Evolutionary conservation across 768 basidiomycete species (phyloP).

Genomic region (Podaxis sp.): DNA sequence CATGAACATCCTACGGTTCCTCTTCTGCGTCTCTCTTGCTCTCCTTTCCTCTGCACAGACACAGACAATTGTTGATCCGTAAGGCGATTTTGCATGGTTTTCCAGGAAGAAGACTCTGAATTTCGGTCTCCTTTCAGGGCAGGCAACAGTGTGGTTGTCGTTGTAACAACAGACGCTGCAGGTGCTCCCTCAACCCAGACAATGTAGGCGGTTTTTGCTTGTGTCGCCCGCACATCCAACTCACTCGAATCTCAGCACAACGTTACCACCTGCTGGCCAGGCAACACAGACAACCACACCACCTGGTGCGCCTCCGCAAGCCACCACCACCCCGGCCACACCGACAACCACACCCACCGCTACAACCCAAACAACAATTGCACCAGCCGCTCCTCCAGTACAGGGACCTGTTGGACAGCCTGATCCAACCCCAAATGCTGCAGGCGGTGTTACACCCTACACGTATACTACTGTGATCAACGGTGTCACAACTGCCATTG

Average conservation of each 20-base stretch:
- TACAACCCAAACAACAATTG: conserved; percentile 16
- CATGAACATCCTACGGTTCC: conserved; percentile 22
- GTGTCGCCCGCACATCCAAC: background rate
- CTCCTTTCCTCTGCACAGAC: conserved; percentile 28
- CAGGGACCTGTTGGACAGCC: conserved; percentile 63
- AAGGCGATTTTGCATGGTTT: conserved; percentile 21
- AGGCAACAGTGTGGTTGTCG: conserved; percentile 54
- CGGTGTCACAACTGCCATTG: conserved; percentile 33
- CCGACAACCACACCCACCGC: conserved; percentile 22
- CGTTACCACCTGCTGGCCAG: conserved; percentile 20
- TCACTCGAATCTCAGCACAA: conserved; percentile 21
- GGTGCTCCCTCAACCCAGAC: conserved; percentile 42
- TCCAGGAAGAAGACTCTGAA: background rate
- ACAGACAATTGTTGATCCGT: conserved; percentile 49
- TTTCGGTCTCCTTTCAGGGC: conserved; percentile 22
- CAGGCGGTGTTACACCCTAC: conserved; percentile 51
- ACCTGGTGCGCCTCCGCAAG: conserved; percentile 23
- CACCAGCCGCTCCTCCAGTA: background rate
- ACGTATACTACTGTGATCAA: conserved; percentile 48
- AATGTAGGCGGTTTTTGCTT: conserved; percentile 33
- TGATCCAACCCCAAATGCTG: conserved; percentile 31
- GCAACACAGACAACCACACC: conserved; percentile 23
- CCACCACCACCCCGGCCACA: conserved; percentile 21
- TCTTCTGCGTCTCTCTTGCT: conserved; percentile 21
- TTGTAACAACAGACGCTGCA: conserved; percentile 39